A percentile compares a stretch with the other conserved stretches of the same genome.
Evolutionary conservation across 1,284 basidiomycete species (phyloP).

Genomic region (Moniliella sp.): DNA sequence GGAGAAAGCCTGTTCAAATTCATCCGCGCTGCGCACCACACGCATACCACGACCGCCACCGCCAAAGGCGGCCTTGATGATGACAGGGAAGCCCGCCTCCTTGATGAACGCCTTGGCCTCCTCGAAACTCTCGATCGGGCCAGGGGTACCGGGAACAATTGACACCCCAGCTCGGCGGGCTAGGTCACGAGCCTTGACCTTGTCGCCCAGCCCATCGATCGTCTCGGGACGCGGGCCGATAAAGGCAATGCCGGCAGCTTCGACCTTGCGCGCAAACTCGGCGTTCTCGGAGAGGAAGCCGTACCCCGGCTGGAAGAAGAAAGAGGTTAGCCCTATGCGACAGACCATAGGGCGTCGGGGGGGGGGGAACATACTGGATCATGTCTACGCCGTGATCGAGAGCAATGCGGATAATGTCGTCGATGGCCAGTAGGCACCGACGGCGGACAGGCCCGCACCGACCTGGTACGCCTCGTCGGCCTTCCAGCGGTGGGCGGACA

Average conservation of each 20-base stretch:
- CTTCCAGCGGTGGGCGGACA: conserved; percentile 92
- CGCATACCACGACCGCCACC: conserved; percentile 97
- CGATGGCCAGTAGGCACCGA: conserved; percentile 40
- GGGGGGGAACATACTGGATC: too few species aligned
- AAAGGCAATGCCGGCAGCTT: conserved; percentile 88
- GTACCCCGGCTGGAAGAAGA: conserved; percentile 46
- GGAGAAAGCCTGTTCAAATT: conserved; percentile 73
- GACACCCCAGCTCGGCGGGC: conserved; percentile 44
- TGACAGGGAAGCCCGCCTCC: conserved; percentile 80
- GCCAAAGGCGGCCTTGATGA: conserved; percentile 91
- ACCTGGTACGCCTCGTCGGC: conserved; percentile 97
- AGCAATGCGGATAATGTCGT: too few species aligned
- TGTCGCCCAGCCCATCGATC: conserved; percentile 91
- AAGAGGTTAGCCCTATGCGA: too few species aligned
- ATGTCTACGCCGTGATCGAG: not conserved
- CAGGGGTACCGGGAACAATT: conserved; percentile 90
- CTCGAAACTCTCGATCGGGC: conserved; percentile 61
- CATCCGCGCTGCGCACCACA: conserved; percentile 73
- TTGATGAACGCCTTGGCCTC: conserved; percentile 74
- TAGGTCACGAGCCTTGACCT: conserved; percentile 59
- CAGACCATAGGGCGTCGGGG: too few species aligned
- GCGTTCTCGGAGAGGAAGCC: conserved; percentile 97
- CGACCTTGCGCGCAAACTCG: conserved; percentile 79
- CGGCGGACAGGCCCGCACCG: conserved; percentile 79
- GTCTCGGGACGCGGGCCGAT: conserved; percentile 87